Evolutionary conservation across 768 basidiomycete genomes (phyloP), one percentile per base, ranked within the genome.

Genomic region (Naganishia antarctica): DNA sequence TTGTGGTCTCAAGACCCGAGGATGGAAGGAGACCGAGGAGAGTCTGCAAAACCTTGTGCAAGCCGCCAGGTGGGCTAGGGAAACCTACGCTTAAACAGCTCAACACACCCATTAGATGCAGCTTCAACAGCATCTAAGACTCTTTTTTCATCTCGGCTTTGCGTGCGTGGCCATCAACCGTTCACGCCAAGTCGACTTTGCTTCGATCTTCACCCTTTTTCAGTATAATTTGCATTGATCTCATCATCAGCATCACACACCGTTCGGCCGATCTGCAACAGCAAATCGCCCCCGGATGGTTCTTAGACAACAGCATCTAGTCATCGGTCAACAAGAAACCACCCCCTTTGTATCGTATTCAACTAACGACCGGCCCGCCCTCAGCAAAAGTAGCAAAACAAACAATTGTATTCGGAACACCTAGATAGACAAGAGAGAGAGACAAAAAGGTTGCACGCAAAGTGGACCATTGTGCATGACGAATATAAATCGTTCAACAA

Each of bases 1-100:
- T 79, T 97, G 94, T 76, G 96, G 94, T 81, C 83, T 98, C 73
- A 98, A 98, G 85, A 98, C 94, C 70, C 91, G 93, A 83, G 90
- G 88, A 72, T 96, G 93, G 93, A 88, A 89, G 80, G 93, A 98
- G 84, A 97, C 93, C 46, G 89, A 96, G 81, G 84, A 85, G 81
- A 88, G 90, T 28, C 83, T 93, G 75, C 74, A 78, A 69, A 93
- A 94, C 82, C 82, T 98, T 67, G 92, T 96, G 70, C 83, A 84
- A 68, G 93, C 86, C 78, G 94, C 94, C 73, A 86, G 88, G 78
- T 93, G 90, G 91, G 92, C 92, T 72, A 90, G 94, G 75, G 77
- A 84, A 79, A 84, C 82, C 74, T 87, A 88, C 80, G 84, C 84
- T 78, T 93, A 82, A 87, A 68, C 65, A 66, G 40, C 25, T 66